Evolutionary conservation across 1,139 yeast genomes (phyloP).

Genomic region (Lodderomyces margitis): DNA sequence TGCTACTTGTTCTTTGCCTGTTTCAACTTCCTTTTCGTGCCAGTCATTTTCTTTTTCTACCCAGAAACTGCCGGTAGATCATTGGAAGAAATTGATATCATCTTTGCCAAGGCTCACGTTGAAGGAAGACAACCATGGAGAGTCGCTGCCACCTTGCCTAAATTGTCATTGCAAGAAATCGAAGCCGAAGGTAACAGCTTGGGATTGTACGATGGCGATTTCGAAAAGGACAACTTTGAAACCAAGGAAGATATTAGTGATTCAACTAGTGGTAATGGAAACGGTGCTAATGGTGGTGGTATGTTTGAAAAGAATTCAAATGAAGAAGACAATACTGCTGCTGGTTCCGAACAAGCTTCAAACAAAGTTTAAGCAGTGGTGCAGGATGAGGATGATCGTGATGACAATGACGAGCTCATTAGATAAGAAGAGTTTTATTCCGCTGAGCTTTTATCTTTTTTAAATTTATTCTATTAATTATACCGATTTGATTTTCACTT

Average conservation of each 20-base stretch:
- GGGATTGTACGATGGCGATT: slow-evolving; percentile 46
- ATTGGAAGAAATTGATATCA: slow-evolving; percentile 47
- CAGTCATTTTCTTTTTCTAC: slow-evolving; percentile 45
- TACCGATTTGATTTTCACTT: background rate
- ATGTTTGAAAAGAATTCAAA: background rate
- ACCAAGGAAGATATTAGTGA: slow-evolving; percentile 25
- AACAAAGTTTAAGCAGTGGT: background rate
- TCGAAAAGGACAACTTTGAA: slow-evolving; percentile 31
- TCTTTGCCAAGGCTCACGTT: slow-evolving; percentile 42
- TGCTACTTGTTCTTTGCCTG: slow-evolving; percentile 44
- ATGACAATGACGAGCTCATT: no score
- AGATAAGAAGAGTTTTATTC: background rate
- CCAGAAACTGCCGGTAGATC: slow-evolving; percentile 51
- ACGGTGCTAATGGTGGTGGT: slow-evolving; percentile 9
- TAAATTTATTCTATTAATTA: background rate
- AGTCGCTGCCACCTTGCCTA: slow-evolving; percentile 52
- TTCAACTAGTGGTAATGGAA: slow-evolving; percentile 8
- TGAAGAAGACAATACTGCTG: slow-evolving; percentile 1
- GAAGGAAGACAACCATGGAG: slow-evolving; percentile 49
- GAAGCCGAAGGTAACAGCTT: slow-evolving; percentile 47
- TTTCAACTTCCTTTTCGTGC: slow-evolving; percentile 38
- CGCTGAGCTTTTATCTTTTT: background rate
- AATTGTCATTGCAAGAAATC: slow-evolving; percentile 41
- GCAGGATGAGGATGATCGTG: no score
- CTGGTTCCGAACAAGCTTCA: background rate